Base-by-base conservation (phyloP, 164 flowering plant species). In the Magnolia sinica region DNA sequence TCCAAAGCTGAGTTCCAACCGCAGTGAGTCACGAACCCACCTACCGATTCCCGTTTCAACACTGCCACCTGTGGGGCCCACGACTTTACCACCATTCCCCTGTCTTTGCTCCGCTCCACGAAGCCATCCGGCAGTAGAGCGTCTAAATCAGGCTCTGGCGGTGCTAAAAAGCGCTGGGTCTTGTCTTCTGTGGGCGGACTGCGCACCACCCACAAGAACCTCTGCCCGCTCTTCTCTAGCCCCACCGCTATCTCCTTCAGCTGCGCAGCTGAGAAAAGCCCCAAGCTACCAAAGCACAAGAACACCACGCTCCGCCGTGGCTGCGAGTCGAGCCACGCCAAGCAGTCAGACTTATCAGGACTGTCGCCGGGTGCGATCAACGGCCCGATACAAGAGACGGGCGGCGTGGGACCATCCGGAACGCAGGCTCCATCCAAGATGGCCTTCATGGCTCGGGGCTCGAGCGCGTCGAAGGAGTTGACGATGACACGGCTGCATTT, bases 1-100 rank as follows among this genome's bases (percentile, higher is more conserved):
- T 87, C 90, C 79, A 86, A 55, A 18, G 78, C 73, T 63, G 87
- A 85, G 79, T 87, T 87, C 89, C 88, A 87, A 22, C 87, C 88
- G 73, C 88, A 87, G 69, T 87, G 88, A 19, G 86, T 84, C 79
- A 85, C 84, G 69, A 87, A 87, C 49, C 85, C 87, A 7, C 88
- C 87, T 3, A 87, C 84, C 6, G 87, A 72, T 10, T 72, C 77
- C 11, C 71, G 87, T 24, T 37, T 74, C 80, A 87, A 74, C 63
- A 85, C 84, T 1, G 77, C 84, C 73, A 81, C 84, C 61, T 86
- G 90, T 63, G 88, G 87, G 8, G 80, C 88, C 86, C 89, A 84
- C 29, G 79, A 74, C 76, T 79, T 82, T 72, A 82, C 81, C 72
- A 84, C 90, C 4, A 82, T 59, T 4, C 90, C 88, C 71, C 77